These are phyloP conservation scores for Lodderomyces oxycetoniae DNA, from an alignment of 1,139 yeast genomes.

Conservation along the genomic window DNA sequence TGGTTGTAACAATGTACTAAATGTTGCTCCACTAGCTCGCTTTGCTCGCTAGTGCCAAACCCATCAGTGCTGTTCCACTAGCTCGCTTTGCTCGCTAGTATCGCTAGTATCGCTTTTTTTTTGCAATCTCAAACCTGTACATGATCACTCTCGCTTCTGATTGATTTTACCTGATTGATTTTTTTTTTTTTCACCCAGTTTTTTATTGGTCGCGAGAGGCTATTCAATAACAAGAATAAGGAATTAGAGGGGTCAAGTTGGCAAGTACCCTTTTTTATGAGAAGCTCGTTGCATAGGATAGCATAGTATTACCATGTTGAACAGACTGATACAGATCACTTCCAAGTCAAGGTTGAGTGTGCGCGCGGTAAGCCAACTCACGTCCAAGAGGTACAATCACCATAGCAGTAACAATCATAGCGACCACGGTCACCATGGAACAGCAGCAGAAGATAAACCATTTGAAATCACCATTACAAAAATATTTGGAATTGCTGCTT, in stretches of 20 bases:
- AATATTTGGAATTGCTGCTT: slow-evolving; percentile 23
- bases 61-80: too few relatives aligned
- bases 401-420: slow-evolving; percentile 7
- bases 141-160: neutral
- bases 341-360: neutral
- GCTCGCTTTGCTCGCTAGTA: too few relatives aligned
- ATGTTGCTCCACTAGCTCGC: too few relatives aligned
- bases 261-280: too few relatives aligned
- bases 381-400: slow-evolving; percentile 30
- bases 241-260: neutral
- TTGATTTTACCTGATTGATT: neutral
- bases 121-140: too few relatives aligned
- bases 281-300: too few relatives aligned
- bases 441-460: slow-evolving; percentile 24
- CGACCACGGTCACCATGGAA: slow-evolving; percentile 19
- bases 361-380: neutral
- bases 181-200: slow-evolving; percentile 4
- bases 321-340: neutral
- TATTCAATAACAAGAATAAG: neutral
- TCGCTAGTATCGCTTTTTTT: too few relatives aligned
- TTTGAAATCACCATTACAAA: slow-evolving; percentile 19
- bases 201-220: slow-evolving; percentile 4
- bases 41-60: too few relatives aligned
- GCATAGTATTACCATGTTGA: neutral
- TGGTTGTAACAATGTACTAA: too few relatives aligned